Evolutionary conservation across 225 moss, liverwort and hornwort genomes (phyloP), one percentile per base, ranked within the genome.

Genomic region (Polytrichum formosum): DNA sequence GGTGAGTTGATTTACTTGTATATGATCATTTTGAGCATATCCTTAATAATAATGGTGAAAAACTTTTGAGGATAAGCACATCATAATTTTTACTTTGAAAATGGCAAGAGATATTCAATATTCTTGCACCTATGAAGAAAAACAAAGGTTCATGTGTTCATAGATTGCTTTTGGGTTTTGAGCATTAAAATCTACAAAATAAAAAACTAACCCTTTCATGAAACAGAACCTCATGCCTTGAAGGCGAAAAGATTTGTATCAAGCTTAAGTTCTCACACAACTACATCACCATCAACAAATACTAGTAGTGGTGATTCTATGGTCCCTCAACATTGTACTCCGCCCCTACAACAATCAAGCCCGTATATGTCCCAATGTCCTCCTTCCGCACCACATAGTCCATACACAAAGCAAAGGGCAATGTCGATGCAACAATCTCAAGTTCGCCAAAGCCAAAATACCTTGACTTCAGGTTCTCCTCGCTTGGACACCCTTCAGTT

Each of bases 211-310:
- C 46, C 0, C 22, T 1, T 53, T 18, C 7, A 28, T 37, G 23
- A 7, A 7, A 23, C 76, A 96, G 92, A 93, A 55, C 90, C 88
- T 69, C 81, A 74, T 27, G 61, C 76, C 20, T 46, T 86, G 18
- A 93, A 89, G 75, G 80, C 96, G 53, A 92, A 89, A 46, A 86
- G 76, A 20, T 92, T 87, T 73, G 83, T 82, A 55, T 77, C 90
- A 20, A 90, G 76, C 68, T 77, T 97, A 76, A 92, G 75, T 72
- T 85, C 87, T 0, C 87, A 84, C 76, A 61, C 87, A 30, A 67
- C 81, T 29, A 79, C 77, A 62, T 85, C 91, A 54, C 66, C 56
- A 0, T 63, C 0, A 29, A 28, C 70, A 54, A 85, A 35, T 35
- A 35, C 9, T 35, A 35, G 13, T 46, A 46, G 46, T 46, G 46